A percentile compares a stretch with the other conserved stretches of the same genome.
Conservation (phyloP, 768 basidiomycete genomes). For the Hirschioporus abietinus region DNA sequence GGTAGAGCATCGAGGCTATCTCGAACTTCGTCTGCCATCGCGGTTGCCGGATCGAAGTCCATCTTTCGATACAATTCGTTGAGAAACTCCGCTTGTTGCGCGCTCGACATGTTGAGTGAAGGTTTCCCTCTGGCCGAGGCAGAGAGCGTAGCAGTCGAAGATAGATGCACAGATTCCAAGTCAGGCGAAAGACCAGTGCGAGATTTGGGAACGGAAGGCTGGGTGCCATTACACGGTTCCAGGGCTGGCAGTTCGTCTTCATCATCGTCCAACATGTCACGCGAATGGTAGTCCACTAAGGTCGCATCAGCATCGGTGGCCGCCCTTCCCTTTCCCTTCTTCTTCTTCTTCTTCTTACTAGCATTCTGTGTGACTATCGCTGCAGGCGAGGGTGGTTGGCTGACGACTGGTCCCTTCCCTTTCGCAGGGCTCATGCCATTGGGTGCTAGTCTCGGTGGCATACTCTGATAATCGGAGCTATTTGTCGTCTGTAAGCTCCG, state of each 20-base stretch:
- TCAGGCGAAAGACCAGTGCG: slow-evolving; percentile 38
- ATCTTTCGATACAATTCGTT: slow-evolving; percentile 58
- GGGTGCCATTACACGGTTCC: slow-evolving; percentile 17
- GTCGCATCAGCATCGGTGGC: slow-evolving; percentile 6
- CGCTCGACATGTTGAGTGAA: slow-evolving; percentile 27
- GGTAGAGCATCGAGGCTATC: slow-evolving; percentile 49
- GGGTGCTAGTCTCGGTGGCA: neutral
- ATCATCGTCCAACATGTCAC: slow-evolving; percentile 21
- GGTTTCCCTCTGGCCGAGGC: slow-evolving; percentile 29
- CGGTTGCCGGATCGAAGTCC: slow-evolving; percentile 34
- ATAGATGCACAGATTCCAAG: slow-evolving; percentile 42
- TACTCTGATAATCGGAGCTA: neutral
- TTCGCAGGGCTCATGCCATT: neutral
- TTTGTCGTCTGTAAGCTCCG: neutral
- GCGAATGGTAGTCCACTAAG: slow-evolving; percentile 11
- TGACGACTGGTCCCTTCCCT: slow-evolving; percentile 10
- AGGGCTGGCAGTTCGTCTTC: slow-evolving; percentile 24
- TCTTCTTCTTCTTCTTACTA: slow-evolving; percentile 40
- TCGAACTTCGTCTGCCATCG: slow-evolving; percentile 6
- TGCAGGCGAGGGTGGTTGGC: slow-evolving; percentile 3
- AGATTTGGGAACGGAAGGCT: slow-evolving; percentile 13
- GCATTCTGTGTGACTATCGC: slow-evolving; percentile 5
- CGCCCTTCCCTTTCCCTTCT: slow-evolving; percentile 35
- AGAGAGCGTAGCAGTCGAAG: slow-evolving; percentile 40
- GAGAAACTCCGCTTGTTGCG: slow-evolving; percentile 51